Conservation (phyloP, 768 basidiomycete genomes). For the Suillus variegatus region DNA sequence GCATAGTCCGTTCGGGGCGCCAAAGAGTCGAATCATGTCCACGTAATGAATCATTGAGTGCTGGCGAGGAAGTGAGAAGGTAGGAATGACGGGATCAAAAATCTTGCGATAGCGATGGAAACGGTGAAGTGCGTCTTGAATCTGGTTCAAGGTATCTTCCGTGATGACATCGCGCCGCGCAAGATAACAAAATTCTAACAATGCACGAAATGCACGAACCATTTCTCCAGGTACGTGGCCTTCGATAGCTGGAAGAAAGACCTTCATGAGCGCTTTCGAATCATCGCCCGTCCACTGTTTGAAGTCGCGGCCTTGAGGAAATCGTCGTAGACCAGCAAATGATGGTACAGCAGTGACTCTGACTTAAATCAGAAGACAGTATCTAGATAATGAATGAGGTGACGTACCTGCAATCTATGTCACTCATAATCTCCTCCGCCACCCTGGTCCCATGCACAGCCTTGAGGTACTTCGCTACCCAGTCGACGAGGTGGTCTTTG, state of each 20-base stretch:
- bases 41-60: too few relatives aligned
- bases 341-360: background rate
- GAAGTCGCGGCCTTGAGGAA: background rate
- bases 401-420: background rate
- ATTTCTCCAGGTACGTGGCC: background rate
- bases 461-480: background rate
- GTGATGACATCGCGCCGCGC: background rate
- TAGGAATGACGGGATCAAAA: too few relatives aligned
- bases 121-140: background rate
- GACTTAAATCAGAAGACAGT: background rate
- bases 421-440: background rate
- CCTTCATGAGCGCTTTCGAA: background rate
- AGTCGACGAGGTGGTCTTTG: conserved; percentile 1
- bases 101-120: background rate
- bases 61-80: too few relatives aligned
- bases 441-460: too few relatives aligned
- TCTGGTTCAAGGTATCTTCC: background rate
- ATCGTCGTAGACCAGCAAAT: background rate
- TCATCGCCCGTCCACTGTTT: background rate
- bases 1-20: too few relatives aligned
- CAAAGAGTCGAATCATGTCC: too few relatives aligned
- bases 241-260: background rate
- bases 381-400: background rate
- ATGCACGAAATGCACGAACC: background rate
- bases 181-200: background rate